Evolutionary conservation across 441 rosid species (phyloP).

Genomic region (Gossypium davidsonii): DNA sequence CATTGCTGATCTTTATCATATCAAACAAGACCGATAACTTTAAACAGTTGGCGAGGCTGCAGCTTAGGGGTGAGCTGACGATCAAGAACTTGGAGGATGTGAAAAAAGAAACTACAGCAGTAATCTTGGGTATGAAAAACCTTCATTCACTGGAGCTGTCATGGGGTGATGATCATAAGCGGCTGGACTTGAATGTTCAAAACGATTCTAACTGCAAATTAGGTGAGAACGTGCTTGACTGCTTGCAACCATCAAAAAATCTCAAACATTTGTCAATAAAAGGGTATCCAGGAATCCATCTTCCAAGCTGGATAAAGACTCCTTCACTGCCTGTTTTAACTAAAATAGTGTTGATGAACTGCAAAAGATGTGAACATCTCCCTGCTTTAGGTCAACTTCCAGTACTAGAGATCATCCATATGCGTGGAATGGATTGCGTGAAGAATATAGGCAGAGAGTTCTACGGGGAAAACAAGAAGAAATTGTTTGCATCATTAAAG

Average conservation of each 20-base stretch:
- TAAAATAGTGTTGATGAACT: background rate
- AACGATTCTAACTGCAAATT: background rate
- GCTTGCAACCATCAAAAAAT: slow-evolving; percentile 6
- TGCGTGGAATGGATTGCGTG: slow-evolving; percentile 18
- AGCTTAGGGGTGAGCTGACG: slow-evolving; percentile 9
- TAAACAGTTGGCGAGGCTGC: background rate
- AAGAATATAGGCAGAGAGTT: slow-evolving; percentile 9
- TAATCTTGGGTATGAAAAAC: background rate
- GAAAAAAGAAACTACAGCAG: background rate
- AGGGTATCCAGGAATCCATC: slow-evolving; percentile 9
- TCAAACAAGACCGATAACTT: background rate
- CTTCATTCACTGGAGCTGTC: slow-evolving; percentile 12
- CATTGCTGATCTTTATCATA: slow-evolving; percentile 13
- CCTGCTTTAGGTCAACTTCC: slow-evolving; percentile 20
- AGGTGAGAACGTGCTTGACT: background rate
- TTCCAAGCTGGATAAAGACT: slow-evolving; percentile 12
- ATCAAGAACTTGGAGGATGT: slow-evolving; percentile 14
- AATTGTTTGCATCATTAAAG: slow-evolving; percentile 11
- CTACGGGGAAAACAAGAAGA: slow-evolving; percentile 15
- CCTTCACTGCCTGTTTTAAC: slow-evolving; percentile 6
- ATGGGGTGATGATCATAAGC: slow-evolving; percentile 9
- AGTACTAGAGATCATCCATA: slow-evolving; percentile 3
- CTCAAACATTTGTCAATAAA: slow-evolving; percentile 10
- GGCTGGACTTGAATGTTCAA: background rate
- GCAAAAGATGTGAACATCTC: slow-evolving; percentile 12